Percentiles rank a stretch among this genome's conserved stretches.
phyloP scores from a whole-genome alignment of 208 protist species.

The Wallacemonas sp. region DNA sequence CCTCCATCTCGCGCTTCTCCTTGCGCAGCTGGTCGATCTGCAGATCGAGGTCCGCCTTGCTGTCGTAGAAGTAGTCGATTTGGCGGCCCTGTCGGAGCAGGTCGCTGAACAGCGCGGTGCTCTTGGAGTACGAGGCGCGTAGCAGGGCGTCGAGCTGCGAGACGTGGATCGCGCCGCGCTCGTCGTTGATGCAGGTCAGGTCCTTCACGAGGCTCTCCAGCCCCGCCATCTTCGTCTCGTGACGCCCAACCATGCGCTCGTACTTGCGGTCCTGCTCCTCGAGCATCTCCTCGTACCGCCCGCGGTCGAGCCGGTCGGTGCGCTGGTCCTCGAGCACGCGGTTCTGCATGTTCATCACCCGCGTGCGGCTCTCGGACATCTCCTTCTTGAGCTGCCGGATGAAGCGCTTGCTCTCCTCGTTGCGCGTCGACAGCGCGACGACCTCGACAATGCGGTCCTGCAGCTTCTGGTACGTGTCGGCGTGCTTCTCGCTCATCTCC shows the following conservation, averaged over 20 bases:
- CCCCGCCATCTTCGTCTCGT: constrained; percentile 63
- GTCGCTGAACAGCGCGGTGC: constrained; percentile 82
- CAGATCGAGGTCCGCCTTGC: constrained; percentile 53
- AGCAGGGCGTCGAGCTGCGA: constrained; percentile 81
- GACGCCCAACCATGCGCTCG: constrained; percentile 49
- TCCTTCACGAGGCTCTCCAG: constrained; percentile 81
- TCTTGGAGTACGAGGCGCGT: constrained; percentile 86
- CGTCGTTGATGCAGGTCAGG: constrained; percentile 60
- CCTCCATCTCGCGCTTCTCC: constrained; percentile 68
- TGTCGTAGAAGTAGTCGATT: constrained; percentile 71
- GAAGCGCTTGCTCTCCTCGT: constrained; percentile 89
- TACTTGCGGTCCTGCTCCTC: constrained; percentile 68
- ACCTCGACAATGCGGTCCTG: constrained; percentile 91
- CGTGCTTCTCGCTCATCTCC: constrained; percentile 78
- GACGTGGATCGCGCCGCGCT: constrained; percentile 67
- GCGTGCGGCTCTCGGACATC: constrained; percentile 75
- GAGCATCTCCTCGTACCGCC: constrained; percentile 59
- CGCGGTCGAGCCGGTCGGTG: constrained; percentile 45
- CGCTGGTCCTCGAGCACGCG: constrained; percentile 60
- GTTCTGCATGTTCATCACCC: constrained; percentile 88
- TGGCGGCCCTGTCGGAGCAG: constrained; percentile 75
- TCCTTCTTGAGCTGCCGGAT: constrained; percentile 91
- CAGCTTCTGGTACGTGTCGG: constrained; percentile 65
- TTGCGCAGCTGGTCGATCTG: constrained; percentile 66
- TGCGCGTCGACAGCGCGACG: constrained; percentile 82